Conservation (phyloP, 2,329 filamentous ascomycete genomes). For the Gnomoniopsis smithogilvyi region DNA sequence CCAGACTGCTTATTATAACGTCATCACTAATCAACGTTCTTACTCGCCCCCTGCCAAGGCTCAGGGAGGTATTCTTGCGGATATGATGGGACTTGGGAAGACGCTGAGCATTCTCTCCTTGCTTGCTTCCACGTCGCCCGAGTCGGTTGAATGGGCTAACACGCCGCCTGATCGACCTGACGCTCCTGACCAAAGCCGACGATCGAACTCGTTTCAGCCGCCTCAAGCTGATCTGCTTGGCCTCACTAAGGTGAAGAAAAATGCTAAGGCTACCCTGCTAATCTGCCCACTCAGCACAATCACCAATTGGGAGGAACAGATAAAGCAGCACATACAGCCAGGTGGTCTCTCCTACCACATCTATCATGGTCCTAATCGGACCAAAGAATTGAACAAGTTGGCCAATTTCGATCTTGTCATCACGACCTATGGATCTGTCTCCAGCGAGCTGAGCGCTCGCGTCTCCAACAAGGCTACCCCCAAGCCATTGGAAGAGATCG, state of each 20-base stretch:
- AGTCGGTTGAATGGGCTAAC: constrained; percentile 60
- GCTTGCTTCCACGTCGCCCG: constrained; percentile 61
- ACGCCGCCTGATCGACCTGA: constrained; percentile 49
- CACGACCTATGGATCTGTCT: constrained; percentile 87
- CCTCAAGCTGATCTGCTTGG: constrained; percentile 41
- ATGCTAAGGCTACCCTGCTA: constrained; percentile 77
- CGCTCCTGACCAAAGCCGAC: constrained; percentile 32
- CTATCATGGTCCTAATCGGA: constrained; percentile 80
- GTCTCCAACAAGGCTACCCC: constrained; percentile 56
- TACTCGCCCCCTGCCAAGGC: constrained; percentile 61
- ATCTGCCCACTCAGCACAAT: constrained; percentile 89
- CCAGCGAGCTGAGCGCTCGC: constrained; percentile 70
- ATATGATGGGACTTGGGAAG: constrained; percentile 89
- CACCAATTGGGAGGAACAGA: constrained; percentile 92
- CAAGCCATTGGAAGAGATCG: constrained; percentile 71
- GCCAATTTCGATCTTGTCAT: constrained; percentile 79
- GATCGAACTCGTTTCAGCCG: constrained; percentile 32
- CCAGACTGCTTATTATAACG: constrained; percentile 68
- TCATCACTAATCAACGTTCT: constrained; percentile 74
- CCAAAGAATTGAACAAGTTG: constrained; percentile 65
- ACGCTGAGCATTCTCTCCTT: constrained; percentile 83
- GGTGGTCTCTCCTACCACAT: constrained; percentile 69
- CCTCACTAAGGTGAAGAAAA: constrained; percentile 54
- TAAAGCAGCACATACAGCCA: constrained; percentile 72
- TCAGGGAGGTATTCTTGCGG: constrained; percentile 71